Evolutionary conservation across 768 basidiomycete genomes (phyloP).

Genomic region (Kondoa subrosea): DNA sequence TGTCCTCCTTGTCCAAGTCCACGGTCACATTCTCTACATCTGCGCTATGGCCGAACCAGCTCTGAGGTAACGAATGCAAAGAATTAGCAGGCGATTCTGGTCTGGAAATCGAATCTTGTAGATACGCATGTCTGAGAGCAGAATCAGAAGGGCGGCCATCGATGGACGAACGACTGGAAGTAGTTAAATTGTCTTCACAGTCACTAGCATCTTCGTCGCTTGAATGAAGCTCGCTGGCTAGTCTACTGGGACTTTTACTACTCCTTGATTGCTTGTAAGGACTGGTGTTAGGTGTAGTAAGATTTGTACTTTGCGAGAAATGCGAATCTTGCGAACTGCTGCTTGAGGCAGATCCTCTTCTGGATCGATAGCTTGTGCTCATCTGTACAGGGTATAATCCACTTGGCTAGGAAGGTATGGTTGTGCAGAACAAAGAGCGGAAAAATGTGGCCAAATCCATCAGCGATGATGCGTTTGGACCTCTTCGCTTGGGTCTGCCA

Average conservation of each 20-base stretch:
- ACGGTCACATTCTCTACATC: constrained; percentile 4
- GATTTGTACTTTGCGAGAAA: not conserved
- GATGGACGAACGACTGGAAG: not conserved
- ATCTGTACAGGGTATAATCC: not conserved
- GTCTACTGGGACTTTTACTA: too few relatives aligned
- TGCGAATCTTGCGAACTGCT: not conserved
- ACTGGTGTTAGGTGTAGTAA: not conserved
- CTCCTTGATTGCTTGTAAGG: not conserved
- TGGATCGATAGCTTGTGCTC: not conserved
- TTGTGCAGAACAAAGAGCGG: too few relatives aligned
- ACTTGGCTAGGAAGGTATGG: too few relatives aligned
- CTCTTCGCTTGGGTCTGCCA: not conserved
- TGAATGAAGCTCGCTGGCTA: too few relatives aligned
- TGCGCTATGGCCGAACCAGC: not conserved
- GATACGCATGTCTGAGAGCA: not conserved
- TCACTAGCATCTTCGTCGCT: not conserved
- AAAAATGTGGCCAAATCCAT: too few relatives aligned
- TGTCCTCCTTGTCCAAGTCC: not conserved
- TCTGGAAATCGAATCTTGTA: not conserved
- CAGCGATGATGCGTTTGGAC: too few relatives aligned
- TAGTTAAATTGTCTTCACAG: not conserved
- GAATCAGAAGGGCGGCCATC: not conserved
- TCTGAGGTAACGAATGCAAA: not conserved
- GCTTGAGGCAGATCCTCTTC: not conserved
- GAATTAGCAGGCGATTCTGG: not conserved